Percentiles rank a stretch among this genome's conserved stretches.
phyloP scores from a whole-genome alignment of 2,329 filamentous ascomycete genomes.

The Aspergillus neotritici region DNA sequence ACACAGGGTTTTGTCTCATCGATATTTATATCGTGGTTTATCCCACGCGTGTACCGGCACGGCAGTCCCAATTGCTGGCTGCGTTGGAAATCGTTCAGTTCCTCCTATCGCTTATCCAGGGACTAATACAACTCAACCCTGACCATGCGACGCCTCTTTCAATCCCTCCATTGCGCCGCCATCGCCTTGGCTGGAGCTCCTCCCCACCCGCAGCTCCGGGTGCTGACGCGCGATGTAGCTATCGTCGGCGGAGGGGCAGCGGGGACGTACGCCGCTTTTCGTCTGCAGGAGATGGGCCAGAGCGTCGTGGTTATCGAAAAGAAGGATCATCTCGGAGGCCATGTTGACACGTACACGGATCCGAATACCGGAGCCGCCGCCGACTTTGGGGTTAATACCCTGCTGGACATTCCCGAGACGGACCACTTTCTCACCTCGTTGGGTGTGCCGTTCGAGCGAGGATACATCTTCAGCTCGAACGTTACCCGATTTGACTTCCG shows the following conservation, averaged over 20 bases:
- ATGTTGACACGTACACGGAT: conserved; percentile 23
- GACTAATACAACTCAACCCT: no score
- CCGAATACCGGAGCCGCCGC: conserved; percentile 14
- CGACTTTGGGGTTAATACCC: conserved; percentile 28
- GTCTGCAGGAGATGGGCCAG: conserved; percentile 20
- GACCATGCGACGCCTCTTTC: no score
- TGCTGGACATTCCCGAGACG: conserved; percentile 15
- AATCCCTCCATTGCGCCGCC: no score
- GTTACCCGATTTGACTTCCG: conserved; percentile 16
- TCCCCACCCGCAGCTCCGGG: neutral
- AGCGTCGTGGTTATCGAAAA: conserved; percentile 25
- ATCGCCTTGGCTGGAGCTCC: no score
- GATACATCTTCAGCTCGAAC: neutral
- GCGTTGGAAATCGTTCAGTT: no score
- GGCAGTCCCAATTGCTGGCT: no score
- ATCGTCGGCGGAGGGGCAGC: conserved; percentile 28
- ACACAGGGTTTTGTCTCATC: no score
- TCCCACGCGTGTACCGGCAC: no score
- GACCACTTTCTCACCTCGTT: conserved; percentile 21
- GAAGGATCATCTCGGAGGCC: conserved; percentile 22
- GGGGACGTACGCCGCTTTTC: conserved; percentile 26
- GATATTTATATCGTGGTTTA: no score
- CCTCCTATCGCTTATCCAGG: no score
- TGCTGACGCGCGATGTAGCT: conserved; percentile 20
- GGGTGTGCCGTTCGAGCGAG: conserved; percentile 8